Evolutionary conservation across 2,329 filamentous ascomycete genomes (phyloP), one percentile per base, ranked within the genome.

Genomic region (Pseudofabraea citricarpa): DNA sequence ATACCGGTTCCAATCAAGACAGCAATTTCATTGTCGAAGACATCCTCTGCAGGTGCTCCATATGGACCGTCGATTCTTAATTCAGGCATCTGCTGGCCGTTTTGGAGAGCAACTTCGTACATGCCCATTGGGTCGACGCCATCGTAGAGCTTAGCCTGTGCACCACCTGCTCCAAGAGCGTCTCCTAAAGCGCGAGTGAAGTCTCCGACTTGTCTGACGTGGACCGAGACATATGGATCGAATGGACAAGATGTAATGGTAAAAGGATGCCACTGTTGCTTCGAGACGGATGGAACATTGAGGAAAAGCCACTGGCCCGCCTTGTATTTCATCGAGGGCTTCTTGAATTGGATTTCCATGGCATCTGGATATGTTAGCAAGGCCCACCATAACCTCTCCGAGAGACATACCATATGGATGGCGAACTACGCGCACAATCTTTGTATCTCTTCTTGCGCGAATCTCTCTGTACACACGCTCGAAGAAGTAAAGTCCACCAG

Each of bases 241-340:
- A 89, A 93, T 5, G 93, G 93, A 67, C 93, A 98, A 8, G 93
- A 97, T 2, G 93, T 98, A 66, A 98, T 97, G 60, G 93, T 98
- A 64, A 97, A 98, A 1, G 93, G 93, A 68, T 98, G 93, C 93
- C 93, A 98, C 70, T 98, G 90, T 61, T 89, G 83, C 56, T 75
- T 79, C 52, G 89, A 95, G 42, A 98, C 81, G 6, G 87, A 84
- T 0, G 93, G 93, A 19, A 95, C 83, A 64, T 97, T 91, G 47
- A 98, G 75, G 73, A 97, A 97, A 27, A 97, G 81, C 90, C 91
- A 98, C 69, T 98, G 93, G 23, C 93, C 93, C 12, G 93, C 86
- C 77, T 95, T 97, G 80, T 98, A 98, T 61, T 83, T 88, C 85
- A 98, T 95, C 45, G 86, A 93, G 5, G 91, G 88, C 71, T 98